A percentile compares a stretch with the other conserved stretches of the same genome.
Conservation (phyloP, 495 filamentous ascomycete species). For the Neurospora sp. region DNA sequence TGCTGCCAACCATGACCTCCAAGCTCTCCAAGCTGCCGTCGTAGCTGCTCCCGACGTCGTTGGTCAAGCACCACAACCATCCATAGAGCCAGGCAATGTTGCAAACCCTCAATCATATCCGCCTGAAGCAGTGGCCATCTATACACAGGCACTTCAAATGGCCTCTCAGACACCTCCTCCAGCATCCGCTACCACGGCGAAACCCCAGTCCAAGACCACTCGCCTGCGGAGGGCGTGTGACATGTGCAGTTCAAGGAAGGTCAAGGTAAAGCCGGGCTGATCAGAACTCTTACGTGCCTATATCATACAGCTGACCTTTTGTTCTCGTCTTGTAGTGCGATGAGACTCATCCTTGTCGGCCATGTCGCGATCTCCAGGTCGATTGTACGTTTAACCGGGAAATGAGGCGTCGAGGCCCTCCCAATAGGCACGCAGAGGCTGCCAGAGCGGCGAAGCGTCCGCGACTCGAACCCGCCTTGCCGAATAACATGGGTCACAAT, state of each 20-base stretch:
- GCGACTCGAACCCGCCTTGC: slow-evolving; percentile 35
- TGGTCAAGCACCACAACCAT: slow-evolving; percentile 4
- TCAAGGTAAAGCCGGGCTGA: slow-evolving; percentile 50
- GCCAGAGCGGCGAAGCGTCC: slow-evolving; percentile 53
- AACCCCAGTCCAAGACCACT: slow-evolving; percentile 23
- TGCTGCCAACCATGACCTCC: slow-evolving; percentile 26
- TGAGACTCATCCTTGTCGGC: slow-evolving; percentile 67
- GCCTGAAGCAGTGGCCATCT: slow-evolving; percentile 3
- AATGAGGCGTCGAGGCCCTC: slow-evolving; percentile 72
- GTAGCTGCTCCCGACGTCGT: slow-evolving; percentile 15
- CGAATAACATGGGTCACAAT: slow-evolving; percentile 7
- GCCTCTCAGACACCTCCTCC: slow-evolving; percentile 7
- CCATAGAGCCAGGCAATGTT: slow-evolving; percentile 2
- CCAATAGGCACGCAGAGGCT: slow-evolving; percentile 76
- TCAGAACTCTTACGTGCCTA: background rate
- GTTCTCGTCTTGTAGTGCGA: slow-evolving; percentile 55
- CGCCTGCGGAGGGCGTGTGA: slow-evolving; percentile 74
- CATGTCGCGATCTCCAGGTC: slow-evolving; percentile 68
- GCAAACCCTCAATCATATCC: background rate
- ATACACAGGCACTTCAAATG: slow-evolving; percentile 10
- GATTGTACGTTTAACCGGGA: slow-evolving; percentile 75
- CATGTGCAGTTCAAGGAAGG: slow-evolving; percentile 75
- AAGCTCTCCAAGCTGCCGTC: slow-evolving; percentile 34
- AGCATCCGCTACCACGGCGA: slow-evolving; percentile 19
- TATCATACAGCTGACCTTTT: background rate